Conservation (phyloP, 208 protist genomes). For the Angomonas desouzai region DNA sequence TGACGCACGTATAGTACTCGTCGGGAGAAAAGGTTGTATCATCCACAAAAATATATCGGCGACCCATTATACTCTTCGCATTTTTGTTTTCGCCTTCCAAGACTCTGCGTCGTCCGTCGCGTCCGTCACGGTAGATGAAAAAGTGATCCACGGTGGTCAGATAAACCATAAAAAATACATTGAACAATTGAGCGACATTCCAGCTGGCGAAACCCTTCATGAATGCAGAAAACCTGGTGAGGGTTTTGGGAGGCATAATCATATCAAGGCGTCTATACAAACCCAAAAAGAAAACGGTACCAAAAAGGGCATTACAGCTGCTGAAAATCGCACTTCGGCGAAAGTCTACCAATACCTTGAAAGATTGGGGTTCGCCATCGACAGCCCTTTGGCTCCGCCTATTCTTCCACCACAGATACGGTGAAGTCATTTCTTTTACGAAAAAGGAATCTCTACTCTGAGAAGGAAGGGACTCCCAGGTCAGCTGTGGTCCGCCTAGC, state of each 20-base stretch:
- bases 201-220: conserved; percentile 72
- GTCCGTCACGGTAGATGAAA: conserved; percentile 69
- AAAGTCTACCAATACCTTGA: conserved; percentile 48
- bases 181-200: conserved; percentile 49
- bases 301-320: conserved; percentile 69
- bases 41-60: conserved; percentile 51
- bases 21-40: conserved; percentile 46
- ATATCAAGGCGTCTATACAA: conserved; percentile 51
- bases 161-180: conserved; percentile 63
- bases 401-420: conserved; percentile 19
- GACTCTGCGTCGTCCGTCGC: conserved; percentile 50
- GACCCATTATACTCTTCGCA: conserved; percentile 30
- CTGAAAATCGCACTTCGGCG: conserved; percentile 75
- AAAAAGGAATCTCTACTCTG: conserved; percentile 34
- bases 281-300: conserved; percentile 58
- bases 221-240: conserved; percentile 52
- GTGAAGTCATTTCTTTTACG: conserved; percentile 38
- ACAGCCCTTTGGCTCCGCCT: not conserved
- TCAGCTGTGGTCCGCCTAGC: conserved; percentile 27
- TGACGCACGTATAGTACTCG: conserved; percentile 52
- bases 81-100: conserved; percentile 19
- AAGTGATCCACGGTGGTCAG: conserved; percentile 69
- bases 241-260: conserved; percentile 27
- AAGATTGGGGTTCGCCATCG: not conserved
- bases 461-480: conserved; percentile 26